A percentile compares a stretch with the other conserved stretches of the same genome.
These are phyloP conservation scores for Colletotrichum sp. DNA, from an alignment of 2,329 filamentous ascomycete genomes.

Conservation along the genomic window DNA sequence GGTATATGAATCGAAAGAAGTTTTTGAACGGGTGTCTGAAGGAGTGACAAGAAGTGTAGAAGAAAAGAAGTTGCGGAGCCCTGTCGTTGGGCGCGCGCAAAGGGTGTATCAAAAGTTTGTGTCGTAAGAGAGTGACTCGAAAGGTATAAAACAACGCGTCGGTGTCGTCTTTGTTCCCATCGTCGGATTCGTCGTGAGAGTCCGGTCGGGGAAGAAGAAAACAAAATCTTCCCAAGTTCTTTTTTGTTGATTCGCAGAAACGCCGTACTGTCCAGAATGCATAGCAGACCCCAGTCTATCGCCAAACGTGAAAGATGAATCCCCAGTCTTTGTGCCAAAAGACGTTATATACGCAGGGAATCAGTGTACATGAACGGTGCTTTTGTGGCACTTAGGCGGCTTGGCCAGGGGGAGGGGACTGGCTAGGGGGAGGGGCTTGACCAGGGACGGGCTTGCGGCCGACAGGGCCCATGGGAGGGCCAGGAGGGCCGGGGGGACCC, in stretches of 20 bases:
- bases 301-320: conserved; percentile 22
- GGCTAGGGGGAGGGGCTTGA: neutral
- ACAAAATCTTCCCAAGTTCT: neutral
- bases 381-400: conserved; percentile 1
- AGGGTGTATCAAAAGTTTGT: conserved; percentile 25
- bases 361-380: neutral
- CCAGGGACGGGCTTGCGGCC: conserved; percentile 63
- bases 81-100: conserved; percentile 3
- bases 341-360: conserved; percentile 16
- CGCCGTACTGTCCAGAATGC: conserved; percentile 24
- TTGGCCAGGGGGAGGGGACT: conserved; percentile 39
- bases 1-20: conserved; percentile 25
- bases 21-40: conserved; percentile 22
- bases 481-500: conserved; percentile 27
- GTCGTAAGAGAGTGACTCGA: conserved; percentile 23
- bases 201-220: neutral
- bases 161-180: conserved; percentile 7
- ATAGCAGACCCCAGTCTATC: conserved; percentile 17
- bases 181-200: conserved; percentile 13
- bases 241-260: conserved; percentile 22
- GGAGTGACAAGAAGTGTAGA: conserved; percentile 38
- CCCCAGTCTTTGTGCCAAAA: conserved; percentile 16
- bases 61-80: conserved; percentile 18
- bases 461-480: conserved; percentile 44
- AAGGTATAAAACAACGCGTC: conserved; percentile 18